Evolutionary conservation across 495 filamentous ascomycete species (phyloP).

Genomic region (Emericellopsis terricola): DNA sequence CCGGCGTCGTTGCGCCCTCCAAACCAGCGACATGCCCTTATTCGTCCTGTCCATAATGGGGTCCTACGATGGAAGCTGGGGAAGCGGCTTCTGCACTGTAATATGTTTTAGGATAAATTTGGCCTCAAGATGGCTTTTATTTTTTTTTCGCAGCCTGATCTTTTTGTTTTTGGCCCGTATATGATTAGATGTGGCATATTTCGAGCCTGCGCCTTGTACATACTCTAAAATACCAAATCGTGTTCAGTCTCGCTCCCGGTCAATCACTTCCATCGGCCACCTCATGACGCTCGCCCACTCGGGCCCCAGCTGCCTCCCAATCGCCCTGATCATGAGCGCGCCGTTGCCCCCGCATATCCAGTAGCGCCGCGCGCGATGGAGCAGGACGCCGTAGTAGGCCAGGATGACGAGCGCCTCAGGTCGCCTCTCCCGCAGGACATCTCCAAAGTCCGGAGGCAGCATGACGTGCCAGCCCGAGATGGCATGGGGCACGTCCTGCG

Average conservation of each 20-base stretch:
- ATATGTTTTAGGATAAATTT: too few relatives aligned
- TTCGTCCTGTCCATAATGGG: too few relatives aligned
- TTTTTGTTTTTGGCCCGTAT: too few relatives aligned
- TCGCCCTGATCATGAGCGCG: conserved; percentile 10
- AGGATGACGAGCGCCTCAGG: conserved; percentile 26
- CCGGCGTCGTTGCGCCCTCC: too few relatives aligned
- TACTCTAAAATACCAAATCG: too few relatives aligned
- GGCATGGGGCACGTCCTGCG: conserved; percentile 5
- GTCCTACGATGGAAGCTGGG: too few relatives aligned
- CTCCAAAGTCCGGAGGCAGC: conserved; percentile 14
- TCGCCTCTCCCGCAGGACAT: conserved; percentile 12
- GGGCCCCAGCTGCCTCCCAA: conserved; percentile 12
- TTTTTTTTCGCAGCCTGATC: too few relatives aligned
- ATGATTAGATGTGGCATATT: too few relatives aligned
- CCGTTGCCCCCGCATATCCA: conserved; percentile 23
- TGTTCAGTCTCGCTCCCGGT: not conserved
- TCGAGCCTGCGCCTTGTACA: too few relatives aligned
- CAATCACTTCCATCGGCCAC: conserved; percentile 10
- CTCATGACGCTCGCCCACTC: conserved; percentile 18
- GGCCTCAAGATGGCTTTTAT: too few relatives aligned
- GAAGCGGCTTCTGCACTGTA: too few relatives aligned
- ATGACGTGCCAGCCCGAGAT: conserved; percentile 13
- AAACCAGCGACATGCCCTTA: too few relatives aligned
- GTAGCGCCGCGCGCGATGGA: conserved; percentile 12
- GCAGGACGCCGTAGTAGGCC: conserved; percentile 18